phyloP scores from a whole-genome alignment of 2,329 filamentous ascomycete genomes.

The Dothideomycetes sp. region DNA sequence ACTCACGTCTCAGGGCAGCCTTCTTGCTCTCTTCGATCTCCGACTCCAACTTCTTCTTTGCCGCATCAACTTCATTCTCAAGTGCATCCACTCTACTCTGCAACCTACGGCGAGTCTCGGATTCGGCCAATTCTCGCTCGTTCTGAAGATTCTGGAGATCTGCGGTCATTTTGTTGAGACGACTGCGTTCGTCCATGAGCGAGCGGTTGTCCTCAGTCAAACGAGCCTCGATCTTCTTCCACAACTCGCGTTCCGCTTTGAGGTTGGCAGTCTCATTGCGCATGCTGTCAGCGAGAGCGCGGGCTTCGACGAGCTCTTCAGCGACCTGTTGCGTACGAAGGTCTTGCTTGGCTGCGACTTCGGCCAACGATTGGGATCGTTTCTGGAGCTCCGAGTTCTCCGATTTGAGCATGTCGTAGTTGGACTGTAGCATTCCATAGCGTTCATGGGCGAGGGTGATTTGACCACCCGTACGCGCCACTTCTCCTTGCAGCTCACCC shows the following conservation, averaged over 20 bases:
- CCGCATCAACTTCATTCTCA: conserved; percentile 66
- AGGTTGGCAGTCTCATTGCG: conserved; percentile 86
- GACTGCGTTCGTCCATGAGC: conserved; percentile 71
- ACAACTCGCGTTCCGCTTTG: conserved; percentile 88
- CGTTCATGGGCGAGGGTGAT: conserved; percentile 73
- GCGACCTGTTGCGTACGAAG: conserved; percentile 82
- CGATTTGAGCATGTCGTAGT: conserved; percentile 70
- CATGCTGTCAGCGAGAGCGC: conserved; percentile 72
- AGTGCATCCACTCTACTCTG: conserved; percentile 69
- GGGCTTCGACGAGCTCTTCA: conserved; percentile 83
- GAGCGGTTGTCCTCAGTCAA: conserved; percentile 81
- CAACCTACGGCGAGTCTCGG: conserved; percentile 70
- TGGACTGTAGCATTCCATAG: conserved; percentile 80
- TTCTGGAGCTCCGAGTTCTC: conserved; percentile 85
- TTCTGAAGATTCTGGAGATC: conserved; percentile 85
- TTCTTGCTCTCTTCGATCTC: conserved; percentile 82
- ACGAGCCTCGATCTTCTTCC: conserved; percentile 86
- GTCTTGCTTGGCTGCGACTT: conserved; percentile 82
- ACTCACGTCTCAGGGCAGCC: conserved; percentile 73
- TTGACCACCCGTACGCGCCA: conserved; percentile 71
- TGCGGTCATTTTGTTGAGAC: conserved; percentile 72
- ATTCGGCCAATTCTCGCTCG: conserved; percentile 76
- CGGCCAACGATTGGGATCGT: conserved; percentile 64
- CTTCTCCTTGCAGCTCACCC: conserved; percentile 69
- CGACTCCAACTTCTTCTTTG: conserved; percentile 73